Conservation (phyloP, 1,139 yeast species). For the Zygoascus meyerae region DNA sequence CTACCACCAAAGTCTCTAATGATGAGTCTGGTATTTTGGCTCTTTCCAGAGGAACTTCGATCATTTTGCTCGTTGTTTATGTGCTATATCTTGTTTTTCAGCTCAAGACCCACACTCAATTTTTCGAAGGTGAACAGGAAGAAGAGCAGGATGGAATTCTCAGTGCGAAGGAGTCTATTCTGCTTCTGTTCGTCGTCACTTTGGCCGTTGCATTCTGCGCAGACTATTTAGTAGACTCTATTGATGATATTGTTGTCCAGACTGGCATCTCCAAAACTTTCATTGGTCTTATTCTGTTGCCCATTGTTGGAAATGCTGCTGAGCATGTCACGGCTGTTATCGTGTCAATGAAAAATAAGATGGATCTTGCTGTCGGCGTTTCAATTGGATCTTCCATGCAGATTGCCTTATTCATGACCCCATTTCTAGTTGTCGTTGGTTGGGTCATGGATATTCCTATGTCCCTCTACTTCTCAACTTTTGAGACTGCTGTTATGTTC, state of each 20-base stretch:
- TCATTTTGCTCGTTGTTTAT: slow-evolving; percentile 73
- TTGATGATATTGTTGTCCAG: slow-evolving; percentile 76
- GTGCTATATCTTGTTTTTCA: slow-evolving; percentile 78
- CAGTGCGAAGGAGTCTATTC: slow-evolving; percentile 26
- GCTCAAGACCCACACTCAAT: slow-evolving; percentile 70
- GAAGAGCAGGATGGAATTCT: slow-evolving; percentile 29
- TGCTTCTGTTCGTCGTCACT: slow-evolving; percentile 53
- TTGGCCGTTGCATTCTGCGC: slow-evolving; percentile 86
- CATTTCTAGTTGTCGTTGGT: slow-evolving; percentile 87
- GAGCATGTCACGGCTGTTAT: slow-evolving; percentile 95
- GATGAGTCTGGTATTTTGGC: slow-evolving; percentile 49
- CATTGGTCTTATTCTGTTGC: slow-evolving; percentile 87
- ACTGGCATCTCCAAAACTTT: slow-evolving; percentile 91
- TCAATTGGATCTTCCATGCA: slow-evolving; percentile 97
- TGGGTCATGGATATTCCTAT: slow-evolving; percentile 89
- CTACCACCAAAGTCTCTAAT: slow-evolving; percentile 54
- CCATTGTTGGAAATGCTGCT: slow-evolving; percentile 97
- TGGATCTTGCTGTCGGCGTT: slow-evolving; percentile 96
- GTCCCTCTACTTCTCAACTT: slow-evolving; percentile 86
- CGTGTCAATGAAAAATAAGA: slow-evolving; percentile 92
- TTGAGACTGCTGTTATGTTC: slow-evolving; percentile 88
- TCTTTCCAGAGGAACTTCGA: slow-evolving; percentile 80
- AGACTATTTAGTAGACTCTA: slow-evolving; percentile 86
- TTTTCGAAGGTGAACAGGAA: slow-evolving; percentile 46
- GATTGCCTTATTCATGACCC: slow-evolving; percentile 90